These are phyloP conservation scores for Neonectria punicea DNA, from an alignment of 2,329 filamentous ascomycete species.

Conservation along the genomic window DNA sequence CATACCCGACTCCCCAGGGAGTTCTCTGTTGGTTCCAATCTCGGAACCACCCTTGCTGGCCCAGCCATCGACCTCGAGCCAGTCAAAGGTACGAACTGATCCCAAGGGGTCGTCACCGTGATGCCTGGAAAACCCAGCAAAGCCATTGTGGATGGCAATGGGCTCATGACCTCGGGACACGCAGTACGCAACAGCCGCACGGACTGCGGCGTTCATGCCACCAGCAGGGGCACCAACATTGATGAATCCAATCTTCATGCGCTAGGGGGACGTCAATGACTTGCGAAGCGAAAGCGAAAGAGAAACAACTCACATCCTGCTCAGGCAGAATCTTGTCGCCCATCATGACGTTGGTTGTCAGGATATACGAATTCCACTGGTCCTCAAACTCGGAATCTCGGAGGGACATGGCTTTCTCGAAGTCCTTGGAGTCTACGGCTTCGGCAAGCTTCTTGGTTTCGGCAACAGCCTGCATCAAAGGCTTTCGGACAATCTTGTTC, in stretches of 20 bases:
- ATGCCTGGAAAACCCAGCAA: slow-evolving; percentile 91
- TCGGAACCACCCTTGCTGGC: slow-evolving; percentile 96
- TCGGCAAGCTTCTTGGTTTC: slow-evolving; percentile 86
- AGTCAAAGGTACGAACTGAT: slow-evolving; percentile 85
- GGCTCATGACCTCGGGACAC: slow-evolving; percentile 91
- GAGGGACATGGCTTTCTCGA: slow-evolving; percentile 85
- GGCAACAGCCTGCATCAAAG: slow-evolving; percentile 87
- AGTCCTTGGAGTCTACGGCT: slow-evolving; percentile 86
- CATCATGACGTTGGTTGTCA: slow-evolving; percentile 86
- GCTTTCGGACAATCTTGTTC: slow-evolving; percentile 95
- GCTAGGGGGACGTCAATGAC: slow-evolving; percentile 59
- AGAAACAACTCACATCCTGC: slow-evolving; percentile 68
- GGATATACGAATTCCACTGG: slow-evolving; percentile 89
- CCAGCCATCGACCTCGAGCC: slow-evolving; percentile 96
- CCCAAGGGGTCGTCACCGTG: slow-evolving; percentile 84
- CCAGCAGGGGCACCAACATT: slow-evolving; percentile 96
- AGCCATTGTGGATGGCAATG: slow-evolving; percentile 94
- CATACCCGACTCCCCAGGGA: slow-evolving; percentile 87
- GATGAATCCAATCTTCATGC: slow-evolving; percentile 94
- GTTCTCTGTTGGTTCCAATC: slow-evolving; percentile 95
- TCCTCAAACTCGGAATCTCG: slow-evolving; percentile 95
- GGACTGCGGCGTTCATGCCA: slow-evolving; percentile 97
- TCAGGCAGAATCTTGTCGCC: slow-evolving; percentile 73
- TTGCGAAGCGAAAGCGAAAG: neutral
- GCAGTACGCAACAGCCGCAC: slow-evolving; percentile 93